Evolutionary conservation across 345 rosid species (phyloP).

Genomic region (thale cress (Arabidopsis thaliana)): DNA sequence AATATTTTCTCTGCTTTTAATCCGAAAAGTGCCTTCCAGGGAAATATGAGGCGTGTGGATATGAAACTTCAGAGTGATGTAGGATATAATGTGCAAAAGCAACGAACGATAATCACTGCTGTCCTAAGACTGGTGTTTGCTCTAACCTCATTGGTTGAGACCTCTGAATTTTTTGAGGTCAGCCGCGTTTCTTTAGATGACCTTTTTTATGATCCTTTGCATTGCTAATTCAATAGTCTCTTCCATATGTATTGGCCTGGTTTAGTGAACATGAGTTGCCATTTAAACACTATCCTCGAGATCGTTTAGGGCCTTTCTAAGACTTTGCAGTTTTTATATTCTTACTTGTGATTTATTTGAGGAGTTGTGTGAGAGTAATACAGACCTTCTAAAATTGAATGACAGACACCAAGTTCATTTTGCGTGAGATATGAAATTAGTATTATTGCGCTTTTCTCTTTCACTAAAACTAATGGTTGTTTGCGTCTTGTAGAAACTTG

Average conservation of each 20-base stretch:
- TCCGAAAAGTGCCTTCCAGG: constrained; percentile 56
- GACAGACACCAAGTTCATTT: background rate
- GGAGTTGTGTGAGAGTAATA: constrained; percentile 16
- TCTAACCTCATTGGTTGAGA: constrained; percentile 78
- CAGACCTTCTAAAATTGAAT: background rate
- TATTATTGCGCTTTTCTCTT: background rate
- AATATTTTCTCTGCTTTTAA: constrained; percentile 31
- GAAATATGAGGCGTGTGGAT: constrained; percentile 66
- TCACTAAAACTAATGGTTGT: background rate
- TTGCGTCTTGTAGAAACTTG: constrained; percentile 2
- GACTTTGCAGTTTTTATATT: background rate
- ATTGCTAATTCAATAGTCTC: constrained; percentile 6
- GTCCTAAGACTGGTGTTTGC: constrained; percentile 80
- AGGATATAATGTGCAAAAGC: constrained; percentile 66
- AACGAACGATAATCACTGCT: constrained; percentile 68
- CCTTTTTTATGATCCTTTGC: constrained; percentile 4
- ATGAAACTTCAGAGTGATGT: constrained; percentile 62
- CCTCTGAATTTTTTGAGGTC: constrained; percentile 88
- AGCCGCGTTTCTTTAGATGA: constrained; percentile 33
- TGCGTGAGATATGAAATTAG: constrained; percentile 5
- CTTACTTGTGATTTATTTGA: background rate
- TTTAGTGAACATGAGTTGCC: constrained; percentile 7
- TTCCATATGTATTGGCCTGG: background rate
- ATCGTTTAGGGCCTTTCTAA: background rate
- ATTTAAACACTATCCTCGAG: constrained; percentile 4